phyloP scores from a whole-genome alignment of 331 rosid species.

The Rhamnella rubrinervis region DNA sequence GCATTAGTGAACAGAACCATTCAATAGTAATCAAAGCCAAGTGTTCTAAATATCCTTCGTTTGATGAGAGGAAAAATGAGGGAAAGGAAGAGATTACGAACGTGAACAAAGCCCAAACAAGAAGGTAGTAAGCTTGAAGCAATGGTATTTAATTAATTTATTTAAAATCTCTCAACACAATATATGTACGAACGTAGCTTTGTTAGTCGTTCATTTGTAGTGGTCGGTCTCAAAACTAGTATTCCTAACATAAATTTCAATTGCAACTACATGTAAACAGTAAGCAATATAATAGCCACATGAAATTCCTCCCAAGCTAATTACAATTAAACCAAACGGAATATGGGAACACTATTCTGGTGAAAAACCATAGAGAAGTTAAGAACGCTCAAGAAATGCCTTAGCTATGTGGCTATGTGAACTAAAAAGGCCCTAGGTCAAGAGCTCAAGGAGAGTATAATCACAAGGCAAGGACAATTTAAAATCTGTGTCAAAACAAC shows the following conservation, averaged over 20 bases:
- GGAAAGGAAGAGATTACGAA: no score
- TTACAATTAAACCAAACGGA: neutral
- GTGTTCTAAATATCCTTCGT: neutral
- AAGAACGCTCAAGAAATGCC: neutral
- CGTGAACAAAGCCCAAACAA: no score
- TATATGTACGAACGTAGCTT: no score
- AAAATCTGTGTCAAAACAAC: neutral
- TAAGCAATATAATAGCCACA: no score
- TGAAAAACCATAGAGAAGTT: neutral
- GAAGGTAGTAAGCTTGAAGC: no score
- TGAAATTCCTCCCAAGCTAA: neutral
- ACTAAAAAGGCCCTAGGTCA: neutral
- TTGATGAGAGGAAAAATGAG: no score
- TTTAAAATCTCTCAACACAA: no score
- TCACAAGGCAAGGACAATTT: neutral
- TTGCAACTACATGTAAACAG: no score
- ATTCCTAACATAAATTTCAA: no score
- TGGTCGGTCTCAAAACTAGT: no score
- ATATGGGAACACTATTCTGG: neutral
- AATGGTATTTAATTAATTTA: no score
- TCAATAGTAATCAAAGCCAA: neutral
- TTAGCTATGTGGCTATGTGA: neutral
- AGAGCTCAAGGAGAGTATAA: neutral
- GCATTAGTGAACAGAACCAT: conserved; percentile 18
- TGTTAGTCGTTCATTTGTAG: no score